These are phyloP conservation scores for Phaeosphaeriaceae sp. DNA, from an alignment of 2,329 filamentous ascomycete species.

Conservation along the genomic window DNA sequence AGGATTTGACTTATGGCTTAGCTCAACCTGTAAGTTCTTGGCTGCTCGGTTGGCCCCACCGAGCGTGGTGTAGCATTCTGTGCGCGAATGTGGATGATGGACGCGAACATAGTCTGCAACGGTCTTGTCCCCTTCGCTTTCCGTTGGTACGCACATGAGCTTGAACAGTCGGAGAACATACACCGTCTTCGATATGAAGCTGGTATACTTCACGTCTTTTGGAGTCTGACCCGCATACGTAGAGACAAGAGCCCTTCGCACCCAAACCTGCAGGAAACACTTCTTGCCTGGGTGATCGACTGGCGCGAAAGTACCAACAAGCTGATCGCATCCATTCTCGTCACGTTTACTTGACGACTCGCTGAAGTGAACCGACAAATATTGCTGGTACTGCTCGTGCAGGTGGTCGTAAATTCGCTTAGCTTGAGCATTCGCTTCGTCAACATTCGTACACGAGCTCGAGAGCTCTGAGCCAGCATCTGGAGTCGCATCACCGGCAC, in stretches of 20 bases:
- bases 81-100: conserved; percentile 14
- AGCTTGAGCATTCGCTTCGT: conserved; percentile 25
- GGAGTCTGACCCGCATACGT: conserved; percentile 12
- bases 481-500: conserved; percentile 3
- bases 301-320: conserved; percentile 10
- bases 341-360: conserved; percentile 12
- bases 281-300: conserved; percentile 17
- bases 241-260: conserved; percentile 22
- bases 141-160: conserved; percentile 6
- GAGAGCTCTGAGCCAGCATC: conserved; percentile 6
- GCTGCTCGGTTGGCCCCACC: conserved; percentile 36
- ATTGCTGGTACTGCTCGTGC: conserved; percentile 7
- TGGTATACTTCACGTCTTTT: conserved; percentile 3
- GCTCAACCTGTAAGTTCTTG: conserved; percentile 28
- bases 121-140: neutral
- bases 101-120: conserved; percentile 5
- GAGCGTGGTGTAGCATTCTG: conserved; percentile 32
- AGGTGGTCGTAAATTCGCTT: conserved; percentile 12
- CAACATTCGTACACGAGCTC: conserved; percentile 15
- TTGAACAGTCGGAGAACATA: conserved; percentile 33
- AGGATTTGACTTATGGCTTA: conserved; percentile 27
- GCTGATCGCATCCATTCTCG: conserved; percentile 15
- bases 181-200: conserved; percentile 22
- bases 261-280: conserved; percentile 23
- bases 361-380: conserved; percentile 8